Evolutionary conservation across 148 eudicot genomes (phyloP).

Genomic region (Vaccinium macrocarpon): DNA sequence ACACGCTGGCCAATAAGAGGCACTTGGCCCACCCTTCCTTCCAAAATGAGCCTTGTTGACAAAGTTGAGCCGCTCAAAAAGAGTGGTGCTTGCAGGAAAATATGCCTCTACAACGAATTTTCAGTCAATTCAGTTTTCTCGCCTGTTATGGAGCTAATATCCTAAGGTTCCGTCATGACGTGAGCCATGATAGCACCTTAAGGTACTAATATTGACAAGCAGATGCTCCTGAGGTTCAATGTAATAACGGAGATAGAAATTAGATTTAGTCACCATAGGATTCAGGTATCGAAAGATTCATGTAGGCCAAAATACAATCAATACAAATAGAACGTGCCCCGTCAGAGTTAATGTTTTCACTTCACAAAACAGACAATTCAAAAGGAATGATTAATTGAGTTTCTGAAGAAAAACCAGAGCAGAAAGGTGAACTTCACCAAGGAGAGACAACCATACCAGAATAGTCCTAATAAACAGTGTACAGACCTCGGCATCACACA

Average conservation of each 20-base stretch:
- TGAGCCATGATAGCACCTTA: neutral
- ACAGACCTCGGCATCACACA: constrained; percentile 9
- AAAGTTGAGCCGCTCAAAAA: neutral
- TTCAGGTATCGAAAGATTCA: neutral
- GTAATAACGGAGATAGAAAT: neutral
- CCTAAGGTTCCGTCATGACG: neutral
- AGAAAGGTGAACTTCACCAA: neutral
- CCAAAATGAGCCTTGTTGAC: neutral
- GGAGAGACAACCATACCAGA: neutral
- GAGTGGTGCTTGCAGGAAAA: neutral
- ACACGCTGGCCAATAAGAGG: neutral
- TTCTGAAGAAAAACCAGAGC: neutral
- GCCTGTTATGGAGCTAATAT: too few species aligned
- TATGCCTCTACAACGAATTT: neutral
- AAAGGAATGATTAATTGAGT: neutral
- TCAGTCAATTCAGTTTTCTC: neutral
- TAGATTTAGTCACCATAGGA: neutral
- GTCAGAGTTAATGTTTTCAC: neutral
- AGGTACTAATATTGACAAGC: neutral
- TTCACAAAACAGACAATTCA: neutral
- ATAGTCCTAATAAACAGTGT: neutral
- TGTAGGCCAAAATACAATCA: neutral
- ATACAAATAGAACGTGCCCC: neutral
- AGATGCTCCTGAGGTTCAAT: neutral
- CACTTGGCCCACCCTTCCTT: neutral